Evolutionary conservation across 176 grass and related monocot genomes (phyloP).

Genomic region (Triticum aestivum): IWGSC_CS_RefSeq_v2.1 NC_057795.1:398688505-398689004

Average conservation of each 20-base stretch:
- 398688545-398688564: not conserved
- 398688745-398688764: conserved; percentile 9
- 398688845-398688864: conserved; percentile 6
- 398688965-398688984: not conserved
- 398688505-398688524: not conserved
- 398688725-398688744: not conserved
- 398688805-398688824: not conserved
- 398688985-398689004: not conserved
- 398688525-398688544: not conserved
- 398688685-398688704: not conserved
- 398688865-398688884: conserved; percentile 2
- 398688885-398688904: not conserved
- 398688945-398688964: too few relatives aligned
- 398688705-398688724: not conserved
- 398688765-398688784: not conserved
- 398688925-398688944: not conserved
- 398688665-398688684: conserved; percentile 1
- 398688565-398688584: not conserved
- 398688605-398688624: not conserved
- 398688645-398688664: not conserved
- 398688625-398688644: not conserved
- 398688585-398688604: not conserved
- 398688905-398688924: not conserved
- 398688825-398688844: not conserved
- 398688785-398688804: not conserved